Base-by-base conservation (phyloP, 2,329 filamentous ascomycete species). In the Graphilbum sp. region DNA sequence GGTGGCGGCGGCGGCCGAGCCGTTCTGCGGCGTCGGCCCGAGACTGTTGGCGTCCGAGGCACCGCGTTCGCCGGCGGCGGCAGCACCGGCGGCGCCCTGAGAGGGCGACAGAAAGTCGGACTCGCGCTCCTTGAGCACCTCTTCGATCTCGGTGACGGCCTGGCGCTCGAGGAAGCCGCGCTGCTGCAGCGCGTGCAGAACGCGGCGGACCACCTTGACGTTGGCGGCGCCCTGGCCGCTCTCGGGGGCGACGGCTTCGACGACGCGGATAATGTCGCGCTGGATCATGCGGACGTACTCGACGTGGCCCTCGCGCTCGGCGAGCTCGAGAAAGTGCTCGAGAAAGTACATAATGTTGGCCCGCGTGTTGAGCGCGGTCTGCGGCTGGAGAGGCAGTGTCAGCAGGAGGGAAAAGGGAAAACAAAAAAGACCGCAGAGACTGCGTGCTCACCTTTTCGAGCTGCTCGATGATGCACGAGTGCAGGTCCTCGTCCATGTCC, bases 271-370 rank as follows among this genome's bases (percentile, higher is more conserved):
- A 31, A 98, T 93, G 54, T 98, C 90, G 34, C 87, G 70, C 58
- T 94, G 83, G 61, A 98, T 83, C 85, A 96, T 95, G 37, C 80
- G 75, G 21, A 95, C 76, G 53, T 94, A 98, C 45, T 84, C 78
- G 38, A 71, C 61, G 49, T 90, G 77, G 45, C 75, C 72, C 47
- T 85, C 82, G 47, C 76, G 80, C 45, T 74, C 69, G 18, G 85
- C 82, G 60, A 85, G 69, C 54, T 96, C 88, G 54, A 92, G 82
- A 48, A 98, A 83, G 49, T 88, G 81, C 53, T 96, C 88, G 52
- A 98, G 80, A 59, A 98, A 98, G 60, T 93, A 98, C 81, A 98
- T 93, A 56, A 98, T 96, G 55, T 98, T 98, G 42, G 90, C 92
- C 43, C 88, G 72, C 37, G 79, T 93, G 59, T 98, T 98, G 81